Evolutionary conservation across 2,329 filamentous ascomycete genomes (phyloP).

Genomic region (Aspergillus chevalieri): DNA sequence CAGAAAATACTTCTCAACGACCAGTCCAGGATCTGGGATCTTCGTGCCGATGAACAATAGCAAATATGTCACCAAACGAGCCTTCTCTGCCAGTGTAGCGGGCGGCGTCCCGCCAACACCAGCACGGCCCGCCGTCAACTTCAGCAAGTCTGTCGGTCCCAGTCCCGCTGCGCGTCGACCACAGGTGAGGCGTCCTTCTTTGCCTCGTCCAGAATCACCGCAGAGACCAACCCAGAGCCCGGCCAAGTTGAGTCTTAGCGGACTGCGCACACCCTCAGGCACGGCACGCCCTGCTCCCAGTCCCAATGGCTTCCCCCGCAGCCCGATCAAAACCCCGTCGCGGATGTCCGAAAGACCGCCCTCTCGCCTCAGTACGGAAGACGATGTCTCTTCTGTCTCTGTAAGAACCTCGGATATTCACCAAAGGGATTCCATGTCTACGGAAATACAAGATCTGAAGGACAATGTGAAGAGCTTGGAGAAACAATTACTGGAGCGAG

Average conservation of each 20-base stretch:
- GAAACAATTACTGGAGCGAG: conserved; percentile 71
- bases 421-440: conserved; percentile 17
- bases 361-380: conserved; percentile 34
- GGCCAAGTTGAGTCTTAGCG: conserved; percentile 48
- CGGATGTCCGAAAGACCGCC: conserved; percentile 34
- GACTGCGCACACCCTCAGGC: conserved; percentile 53
- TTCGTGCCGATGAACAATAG: conserved; percentile 85
- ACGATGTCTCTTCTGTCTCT: conserved; percentile 25
- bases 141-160: conserved; percentile 82
- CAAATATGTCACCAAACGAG: conserved; percentile 53
- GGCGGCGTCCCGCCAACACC: conserved; percentile 62
- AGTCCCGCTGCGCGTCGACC: conserved; percentile 63
- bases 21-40: conserved; percentile 75
- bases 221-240: conserved; percentile 48
- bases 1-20: conserved; percentile 72
- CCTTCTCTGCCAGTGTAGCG: conserved; percentile 30
- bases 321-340: conserved; percentile 33
- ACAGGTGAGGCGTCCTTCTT: conserved; percentile 61
- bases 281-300: conserved; percentile 20
- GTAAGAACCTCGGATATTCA: conserved; percentile 23
- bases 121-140: conserved; percentile 64
- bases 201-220: conserved; percentile 85
- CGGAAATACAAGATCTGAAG: conserved; percentile 43
- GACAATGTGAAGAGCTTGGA: conserved; percentile 70
- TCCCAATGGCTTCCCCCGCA: conserved; percentile 42